Base-by-base conservation (phyloP, 2,329 filamentous ascomycete genomes). In the Nigrograna mackinnonii region DNA sequence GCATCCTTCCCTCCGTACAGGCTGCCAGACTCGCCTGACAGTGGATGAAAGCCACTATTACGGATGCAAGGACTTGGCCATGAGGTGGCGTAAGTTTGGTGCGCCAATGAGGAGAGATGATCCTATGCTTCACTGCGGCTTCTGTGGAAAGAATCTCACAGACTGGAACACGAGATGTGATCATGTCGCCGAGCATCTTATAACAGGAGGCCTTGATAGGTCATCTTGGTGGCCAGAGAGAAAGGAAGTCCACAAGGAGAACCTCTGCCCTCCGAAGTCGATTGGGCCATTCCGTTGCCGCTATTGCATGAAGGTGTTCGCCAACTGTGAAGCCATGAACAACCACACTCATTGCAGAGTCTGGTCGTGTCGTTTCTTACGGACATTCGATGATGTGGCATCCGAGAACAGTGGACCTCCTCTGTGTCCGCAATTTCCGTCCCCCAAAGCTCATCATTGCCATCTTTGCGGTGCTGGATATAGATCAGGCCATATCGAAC, bases 41-140 rank as follows among this genome's bases (percentile, higher is more conserved):
- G 53, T 52, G 24, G 43, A 49, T n/a, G 56, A 63, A 41, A 58
- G 58, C 2, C 51, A 62, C 22, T 50, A 62, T 41, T 67, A 63
- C 46, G 64, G 64, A 7, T 67, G 64, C 47, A 66, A 66, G 45
- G 63, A 65, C 6, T 57, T 67, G 16, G 55, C 60, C 1, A 54
- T 67, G 45, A 64, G 57, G 33, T 67, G 64, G 64, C 54, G 62
- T 26, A 52, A 54, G 21, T 67, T 65, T 33, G 62, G 62, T 35
- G 60, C 62, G 6, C 62, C 62, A 3, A 65, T 66, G 57, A 62
- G 61, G 42, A 49, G 45, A 14, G 59, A 64, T 18, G 64, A 68
- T 34, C 63, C 64, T 11, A 65, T 67, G 62, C 50, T 67, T 11
- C 58, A 64, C 30, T 66, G 64, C 37, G 62, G 62, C 4, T 66